Percentiles rank a stretch among this genome's conserved stretches.
Evolutionary conservation across 345 rosid species (phyloP).

Genomic region (Eutrema heterophyllum): DNA sequence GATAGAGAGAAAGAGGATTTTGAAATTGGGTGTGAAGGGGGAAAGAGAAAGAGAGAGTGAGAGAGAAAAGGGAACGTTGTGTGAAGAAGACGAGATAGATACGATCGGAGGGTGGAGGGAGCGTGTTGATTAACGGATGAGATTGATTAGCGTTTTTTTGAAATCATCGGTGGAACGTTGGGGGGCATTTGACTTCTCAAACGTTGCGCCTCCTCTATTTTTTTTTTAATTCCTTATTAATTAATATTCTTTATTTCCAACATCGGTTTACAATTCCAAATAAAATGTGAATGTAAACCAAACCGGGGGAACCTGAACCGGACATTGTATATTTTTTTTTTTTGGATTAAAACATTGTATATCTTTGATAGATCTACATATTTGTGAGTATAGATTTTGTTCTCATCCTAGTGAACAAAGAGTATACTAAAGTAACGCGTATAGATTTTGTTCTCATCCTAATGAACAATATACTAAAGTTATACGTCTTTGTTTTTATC

Average conservation of each 20-base stretch:
- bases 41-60: background rate
- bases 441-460: no score
- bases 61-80: background rate
- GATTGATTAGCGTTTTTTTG: conserved; percentile 13
- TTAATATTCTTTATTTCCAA: background rate
- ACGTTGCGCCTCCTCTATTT: conserved; percentile 11
- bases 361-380: no score
- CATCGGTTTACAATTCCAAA: background rate
- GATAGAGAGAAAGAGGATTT: conserved; percentile 8
- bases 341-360: no score
- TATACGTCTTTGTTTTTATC: no score
- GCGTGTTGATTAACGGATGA: conserved; percentile 23
- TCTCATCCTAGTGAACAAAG: no score
- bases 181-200: background rate
- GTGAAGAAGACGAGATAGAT: conserved; percentile 8
- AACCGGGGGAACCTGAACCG: background rate
- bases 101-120: conserved; percentile 30
- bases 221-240: background rate
- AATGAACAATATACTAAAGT: no score
- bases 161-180: conserved; percentile 24
- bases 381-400: no score
- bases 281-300: background rate
- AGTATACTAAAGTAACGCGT: no score
- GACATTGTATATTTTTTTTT: background rate
- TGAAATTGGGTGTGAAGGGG: conserved; percentile 21